These are phyloP conservation scores for Colletotrichum cuscutae DNA, from an alignment of 2,329 filamentous ascomycete genomes.

Conservation along the genomic window DNA sequence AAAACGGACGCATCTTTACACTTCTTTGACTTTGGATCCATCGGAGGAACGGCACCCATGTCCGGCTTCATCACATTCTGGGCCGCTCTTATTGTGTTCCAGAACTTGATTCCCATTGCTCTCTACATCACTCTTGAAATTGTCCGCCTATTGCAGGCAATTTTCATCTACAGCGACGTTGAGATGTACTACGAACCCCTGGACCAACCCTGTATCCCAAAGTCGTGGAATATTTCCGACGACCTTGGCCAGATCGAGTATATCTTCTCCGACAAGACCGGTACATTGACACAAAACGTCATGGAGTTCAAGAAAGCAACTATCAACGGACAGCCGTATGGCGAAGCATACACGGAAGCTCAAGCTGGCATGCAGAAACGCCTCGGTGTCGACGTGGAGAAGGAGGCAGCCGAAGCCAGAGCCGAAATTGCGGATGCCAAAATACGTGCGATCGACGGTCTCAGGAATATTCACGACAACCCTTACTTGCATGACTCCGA, in stretches of 20 bases:
- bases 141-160: slow-evolving; percentile 88
- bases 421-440: slow-evolving; percentile 85
- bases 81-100: slow-evolving; percentile 93
- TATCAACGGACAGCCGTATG: slow-evolving; percentile 95
- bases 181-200: slow-evolving; percentile 97
- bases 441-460: slow-evolving; percentile 74
- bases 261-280: slow-evolving; percentile 97
- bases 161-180: slow-evolving; percentile 97
- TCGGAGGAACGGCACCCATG: slow-evolving; percentile 77
- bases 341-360: slow-evolving; percentile 97
- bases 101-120: slow-evolving; percentile 98
- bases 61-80: slow-evolving; percentile 98
- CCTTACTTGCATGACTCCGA: slow-evolving; percentile 91
- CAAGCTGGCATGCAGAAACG: slow-evolving; percentile 96
- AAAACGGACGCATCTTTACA: slow-evolving; percentile 78
- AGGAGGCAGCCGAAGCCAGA: slow-evolving; percentile 77
- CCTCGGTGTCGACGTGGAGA: slow-evolving; percentile 86
- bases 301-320: slow-evolving; percentile 99
- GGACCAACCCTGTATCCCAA: slow-evolving; percentile 94
- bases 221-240: slow-evolving; percentile 99
- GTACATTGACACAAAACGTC: slow-evolving; percentile 89
- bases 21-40: slow-evolving; percentile 88
- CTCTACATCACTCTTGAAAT: slow-evolving; percentile 98
- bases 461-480: slow-evolving; percentile 86
- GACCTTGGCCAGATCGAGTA: slow-evolving; percentile 98